Evolutionary conservation across 306 rosid species (phyloP).

Genomic region (Rosa rugosa): DNA sequence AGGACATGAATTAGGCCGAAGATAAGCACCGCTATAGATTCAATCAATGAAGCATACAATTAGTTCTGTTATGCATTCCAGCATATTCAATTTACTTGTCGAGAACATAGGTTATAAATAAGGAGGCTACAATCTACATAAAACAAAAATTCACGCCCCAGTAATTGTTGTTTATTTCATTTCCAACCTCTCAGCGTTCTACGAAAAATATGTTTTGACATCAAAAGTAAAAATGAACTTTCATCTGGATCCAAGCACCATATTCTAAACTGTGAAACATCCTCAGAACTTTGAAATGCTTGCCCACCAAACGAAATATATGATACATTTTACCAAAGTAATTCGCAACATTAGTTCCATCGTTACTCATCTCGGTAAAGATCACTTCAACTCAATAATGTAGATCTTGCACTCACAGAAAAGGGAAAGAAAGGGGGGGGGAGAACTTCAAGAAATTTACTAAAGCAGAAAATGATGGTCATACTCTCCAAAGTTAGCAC

Average conservation of each 20-base stretch:
- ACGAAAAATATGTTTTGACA: not conserved
- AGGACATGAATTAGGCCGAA: not conserved
- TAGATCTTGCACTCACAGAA: constrained; percentile 15
- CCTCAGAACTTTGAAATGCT: not conserved
- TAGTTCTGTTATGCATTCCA: not conserved
- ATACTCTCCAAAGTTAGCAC: constrained; percentile 80
- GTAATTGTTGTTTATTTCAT: not conserved
- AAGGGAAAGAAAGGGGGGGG: not conserved
- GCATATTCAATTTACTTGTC: not conserved
- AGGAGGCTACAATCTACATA: not conserved
- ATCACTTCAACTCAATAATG: not conserved
- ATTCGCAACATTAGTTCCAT: constrained; percentile 13
- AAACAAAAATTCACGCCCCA: not conserved
- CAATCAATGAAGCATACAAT: not conserved
- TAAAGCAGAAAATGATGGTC: constrained; percentile 26
- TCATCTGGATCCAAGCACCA: not conserved
- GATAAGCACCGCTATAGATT: not conserved
- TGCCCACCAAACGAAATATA: not conserved
- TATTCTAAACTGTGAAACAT: not conserved
- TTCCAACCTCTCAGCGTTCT: not conserved
- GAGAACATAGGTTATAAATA: not conserved
- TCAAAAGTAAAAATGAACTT: not conserved
- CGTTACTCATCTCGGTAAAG: not conserved
- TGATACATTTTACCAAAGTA: constrained; percentile 1
- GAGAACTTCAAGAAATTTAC: not conserved